phyloP scores from a whole-genome alignment of 192 early-diverging fungal species.

The Nowakowskiella sp. region DNA sequence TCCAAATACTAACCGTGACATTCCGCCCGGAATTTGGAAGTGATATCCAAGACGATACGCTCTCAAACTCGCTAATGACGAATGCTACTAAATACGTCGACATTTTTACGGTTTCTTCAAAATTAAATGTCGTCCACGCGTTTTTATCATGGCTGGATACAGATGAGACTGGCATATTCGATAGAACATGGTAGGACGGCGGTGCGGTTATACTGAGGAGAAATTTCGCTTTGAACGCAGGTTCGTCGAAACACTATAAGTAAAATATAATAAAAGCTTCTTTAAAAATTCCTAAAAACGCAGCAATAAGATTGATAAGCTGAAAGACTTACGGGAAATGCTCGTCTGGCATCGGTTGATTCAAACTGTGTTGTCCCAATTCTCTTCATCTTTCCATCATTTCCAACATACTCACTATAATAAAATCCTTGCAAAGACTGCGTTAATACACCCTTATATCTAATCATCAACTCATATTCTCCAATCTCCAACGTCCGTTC shows the following conservation, averaged over 20 bases:
- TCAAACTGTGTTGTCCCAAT: slow-evolving; percentile 41
- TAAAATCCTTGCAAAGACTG: slow-evolving; percentile 7
- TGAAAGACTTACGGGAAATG: too few species aligned
- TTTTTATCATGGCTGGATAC: slow-evolving; percentile 22
- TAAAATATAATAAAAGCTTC: too few species aligned
- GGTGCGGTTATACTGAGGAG: slow-evolving; percentile 33
- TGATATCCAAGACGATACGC: slow-evolving; percentile 25
- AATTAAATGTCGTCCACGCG: slow-evolving; percentile 29
- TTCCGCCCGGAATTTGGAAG: slow-evolving; percentile 17
- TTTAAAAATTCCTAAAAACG: background rate
- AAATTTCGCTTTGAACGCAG: slow-evolving; percentile 50
- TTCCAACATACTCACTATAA: background rate
- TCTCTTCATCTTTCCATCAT: background rate
- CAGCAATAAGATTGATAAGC: too few species aligned
- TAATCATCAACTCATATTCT: background rate
- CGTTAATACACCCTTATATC: background rate
- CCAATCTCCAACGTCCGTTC: background rate
- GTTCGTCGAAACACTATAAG: slow-evolving; percentile 38
- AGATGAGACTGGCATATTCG: slow-evolving; percentile 39
- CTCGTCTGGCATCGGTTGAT: slow-evolving; percentile 22
- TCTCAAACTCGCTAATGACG: slow-evolving; percentile 43
- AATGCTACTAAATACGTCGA: slow-evolving; percentile 42
- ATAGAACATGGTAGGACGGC: slow-evolving; percentile 32
- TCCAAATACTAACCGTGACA: slow-evolving; percentile 35
- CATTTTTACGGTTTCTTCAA: slow-evolving; percentile 21